A percentile compares a stretch with the other conserved stretches of the same genome.
Conservation (phyloP, 2,329 filamentous ascomycete genomes). For the Cyphellophora attinorum region DNA sequence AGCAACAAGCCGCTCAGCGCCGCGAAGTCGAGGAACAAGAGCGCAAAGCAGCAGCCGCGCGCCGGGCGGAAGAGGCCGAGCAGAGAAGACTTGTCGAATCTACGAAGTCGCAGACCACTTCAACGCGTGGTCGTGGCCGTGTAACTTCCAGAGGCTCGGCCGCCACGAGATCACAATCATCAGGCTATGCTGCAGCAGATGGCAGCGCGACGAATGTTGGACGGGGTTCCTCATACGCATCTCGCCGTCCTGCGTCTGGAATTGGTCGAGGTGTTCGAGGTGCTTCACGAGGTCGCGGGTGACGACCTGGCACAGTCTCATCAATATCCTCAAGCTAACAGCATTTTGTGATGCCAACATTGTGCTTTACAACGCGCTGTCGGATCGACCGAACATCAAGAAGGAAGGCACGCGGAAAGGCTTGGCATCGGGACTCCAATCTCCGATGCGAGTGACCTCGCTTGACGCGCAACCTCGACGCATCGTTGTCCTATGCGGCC, state of each 20-base stretch:
- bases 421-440: too few relatives aligned
- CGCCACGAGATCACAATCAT: background rate
- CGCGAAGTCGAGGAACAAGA: conserved; percentile 71
- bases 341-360: too few relatives aligned
- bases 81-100: conserved; percentile 15
- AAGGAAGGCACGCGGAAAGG: too few relatives aligned
- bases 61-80: conserved; percentile 39
- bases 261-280: background rate
- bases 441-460: too few relatives aligned
- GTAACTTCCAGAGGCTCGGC: background rate
- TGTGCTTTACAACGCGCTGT: too few relatives aligned
- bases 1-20: conserved; percentile 68
- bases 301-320: too few relatives aligned
- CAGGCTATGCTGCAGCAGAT: background rate
- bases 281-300: background rate
- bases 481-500: too few relatives aligned
- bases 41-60: conserved; percentile 55
- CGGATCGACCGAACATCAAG: too few relatives aligned
- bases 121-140: background rate
- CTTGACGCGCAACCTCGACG: too few relatives aligned
- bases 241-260: background rate
- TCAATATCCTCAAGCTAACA: too few relatives aligned
- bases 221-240: background rate
- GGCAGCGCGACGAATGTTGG: background rate
- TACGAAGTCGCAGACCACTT: background rate